These are phyloP conservation scores for Albatrellus sp. DNA, from an alignment of 1,284 basidiomycete genomes.

Conservation along the genomic window DNA sequence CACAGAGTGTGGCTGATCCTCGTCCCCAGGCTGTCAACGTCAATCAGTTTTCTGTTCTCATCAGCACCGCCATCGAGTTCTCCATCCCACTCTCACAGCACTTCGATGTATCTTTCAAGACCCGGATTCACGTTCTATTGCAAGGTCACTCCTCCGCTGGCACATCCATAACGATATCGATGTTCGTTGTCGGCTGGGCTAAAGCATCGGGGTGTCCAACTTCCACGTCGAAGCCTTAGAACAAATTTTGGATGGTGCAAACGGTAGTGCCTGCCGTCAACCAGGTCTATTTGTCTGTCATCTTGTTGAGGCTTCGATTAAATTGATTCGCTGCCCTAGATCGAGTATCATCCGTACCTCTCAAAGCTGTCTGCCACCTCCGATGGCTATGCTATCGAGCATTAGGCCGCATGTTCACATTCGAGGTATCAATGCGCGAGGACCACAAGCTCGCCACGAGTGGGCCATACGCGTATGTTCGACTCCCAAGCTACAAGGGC, in stretches of 20 bases:
- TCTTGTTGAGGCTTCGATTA: too few relatives aligned
- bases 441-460: conserved; percentile 39
- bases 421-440: conserved; percentile 45
- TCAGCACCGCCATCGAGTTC: conserved; percentile 6
- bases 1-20: too few relatives aligned
- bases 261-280: too few relatives aligned
- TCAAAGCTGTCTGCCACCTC: conserved; percentile 34
- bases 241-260: too few relatives aligned
- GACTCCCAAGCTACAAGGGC: conserved; percentile 20
- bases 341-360: too few relatives aligned
- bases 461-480: conserved; percentile 41
- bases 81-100: not conserved
- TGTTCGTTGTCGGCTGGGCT: conserved; percentile 37
- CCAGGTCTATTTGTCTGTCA: too few relatives aligned
- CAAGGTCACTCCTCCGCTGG: not conserved
- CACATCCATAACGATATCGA: conserved; percentile 16
- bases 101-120: not conserved
- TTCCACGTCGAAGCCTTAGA: too few relatives aligned
- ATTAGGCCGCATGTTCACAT: conserved; percentile 45
- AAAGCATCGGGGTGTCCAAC: too few relatives aligned
- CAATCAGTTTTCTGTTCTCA: conserved; percentile 7
- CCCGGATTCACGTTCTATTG: not conserved
- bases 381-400: conserved; percentile 25
- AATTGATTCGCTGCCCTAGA: too few relatives aligned
- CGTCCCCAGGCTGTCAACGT: too few relatives aligned